These are phyloP conservation scores for Polytrichum formosum DNA, from an alignment of 225 moss, liverwort and hornwort species.

Conservation along the genomic window DNA sequence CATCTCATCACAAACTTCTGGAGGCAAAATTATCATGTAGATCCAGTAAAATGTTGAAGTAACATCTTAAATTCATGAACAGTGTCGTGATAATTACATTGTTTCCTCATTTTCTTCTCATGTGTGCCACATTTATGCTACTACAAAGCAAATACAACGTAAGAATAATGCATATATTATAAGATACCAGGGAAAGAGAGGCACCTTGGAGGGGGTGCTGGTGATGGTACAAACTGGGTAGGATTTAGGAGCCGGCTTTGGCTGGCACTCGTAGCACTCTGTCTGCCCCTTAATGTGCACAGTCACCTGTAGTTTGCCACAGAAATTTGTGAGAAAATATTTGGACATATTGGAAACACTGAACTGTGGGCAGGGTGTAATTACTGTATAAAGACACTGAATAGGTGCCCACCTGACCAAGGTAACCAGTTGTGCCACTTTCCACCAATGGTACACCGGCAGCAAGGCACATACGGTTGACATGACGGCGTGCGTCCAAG, in stretches of 20 bases:
- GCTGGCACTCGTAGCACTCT: slow-evolving; percentile 98
- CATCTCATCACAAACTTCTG: too few species aligned
- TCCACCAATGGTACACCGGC: slow-evolving; percentile 92
- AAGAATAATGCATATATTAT: neutral
- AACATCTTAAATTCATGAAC: too few species aligned
- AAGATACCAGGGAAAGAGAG: slow-evolving; percentile 3
- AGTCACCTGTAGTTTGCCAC: slow-evolving; percentile 61
- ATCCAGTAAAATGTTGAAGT: too few species aligned
- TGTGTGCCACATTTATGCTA: too few species aligned
- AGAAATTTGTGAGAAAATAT: too few species aligned
- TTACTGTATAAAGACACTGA: neutral
- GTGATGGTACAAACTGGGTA: slow-evolving; percentile 99
- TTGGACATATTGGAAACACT: too few species aligned
- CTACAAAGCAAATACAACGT: too few species aligned
- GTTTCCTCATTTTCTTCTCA: too few species aligned
- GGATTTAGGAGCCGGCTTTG: slow-evolving; percentile 94
- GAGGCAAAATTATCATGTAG: too few species aligned
- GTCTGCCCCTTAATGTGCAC: slow-evolving; percentile 88
- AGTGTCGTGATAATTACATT: too few species aligned
- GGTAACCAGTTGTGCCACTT: slow-evolving; percentile 96
- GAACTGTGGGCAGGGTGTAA: too few species aligned
- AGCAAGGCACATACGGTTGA: slow-evolving; percentile 95
- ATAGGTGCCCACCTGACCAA: slow-evolving; percentile 73
- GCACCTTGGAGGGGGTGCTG: slow-evolving; percentile 95
- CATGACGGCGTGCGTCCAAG: slow-evolving; percentile 95